phyloP scores from a whole-genome alignment of 805 yeast genomes.

The Dipodascus geniculatus region DNA sequence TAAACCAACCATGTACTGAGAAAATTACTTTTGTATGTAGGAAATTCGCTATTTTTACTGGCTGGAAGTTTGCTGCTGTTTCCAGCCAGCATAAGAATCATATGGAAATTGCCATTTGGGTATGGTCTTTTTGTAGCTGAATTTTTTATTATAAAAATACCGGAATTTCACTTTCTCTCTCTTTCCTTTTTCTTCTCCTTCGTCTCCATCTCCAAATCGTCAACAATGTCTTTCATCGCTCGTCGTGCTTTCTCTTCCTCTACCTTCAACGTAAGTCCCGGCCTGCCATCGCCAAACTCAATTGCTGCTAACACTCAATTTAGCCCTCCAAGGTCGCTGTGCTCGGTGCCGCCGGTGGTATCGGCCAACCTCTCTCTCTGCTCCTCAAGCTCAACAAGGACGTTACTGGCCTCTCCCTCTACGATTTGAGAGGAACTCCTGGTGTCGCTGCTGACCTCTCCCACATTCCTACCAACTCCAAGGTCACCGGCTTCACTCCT shows the following conservation, averaged over 20 bases:
- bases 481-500: slow-evolving; percentile 79
- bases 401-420: slow-evolving; percentile 75
- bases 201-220: neutral
- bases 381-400: slow-evolving; percentile 79
- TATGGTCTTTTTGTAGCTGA: neutral
- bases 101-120: neutral
- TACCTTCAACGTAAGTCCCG: neutral
- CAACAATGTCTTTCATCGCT: neutral
- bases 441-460: slow-evolving; percentile 97
- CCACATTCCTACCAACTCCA: slow-evolving; percentile 86
- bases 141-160: neutral
- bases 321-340: slow-evolving; percentile 57
- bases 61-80: neutral
- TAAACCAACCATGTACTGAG: too few species aligned
- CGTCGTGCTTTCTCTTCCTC: slow-evolving; percentile 3
- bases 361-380: slow-evolving; percentile 81
- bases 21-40: too few species aligned
- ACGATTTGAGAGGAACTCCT: slow-evolving; percentile 84
- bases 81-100: too few species aligned
- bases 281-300: neutral
- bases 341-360: slow-evolving; percentile 94
- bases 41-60: neutral
- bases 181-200: too few species aligned
- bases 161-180: neutral
- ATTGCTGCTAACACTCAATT: neutral